phyloP scores from a whole-genome alignment of 306 rosid genomes.

The Cucumis sativus region DNA sequence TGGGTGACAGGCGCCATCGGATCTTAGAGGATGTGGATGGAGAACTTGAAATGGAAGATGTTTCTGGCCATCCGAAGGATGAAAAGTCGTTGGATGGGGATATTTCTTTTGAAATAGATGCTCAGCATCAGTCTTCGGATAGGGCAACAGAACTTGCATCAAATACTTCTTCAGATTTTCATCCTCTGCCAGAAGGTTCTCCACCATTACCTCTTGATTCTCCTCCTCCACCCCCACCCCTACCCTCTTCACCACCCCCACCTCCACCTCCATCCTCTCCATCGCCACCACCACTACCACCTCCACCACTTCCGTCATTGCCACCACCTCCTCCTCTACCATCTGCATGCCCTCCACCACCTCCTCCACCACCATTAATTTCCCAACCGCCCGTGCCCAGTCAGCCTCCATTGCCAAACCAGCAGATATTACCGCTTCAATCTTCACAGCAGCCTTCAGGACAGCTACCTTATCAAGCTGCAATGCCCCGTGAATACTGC shows the following conservation, averaged over 20 bases:
- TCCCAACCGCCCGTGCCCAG: conserved; percentile 49
- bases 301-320: conserved; percentile 25
- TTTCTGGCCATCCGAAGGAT: conserved; percentile 79
- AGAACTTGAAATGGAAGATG: conserved; percentile 99
- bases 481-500: conserved; percentile 45
- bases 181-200: conserved; percentile 60
- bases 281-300: conserved; percentile 28
- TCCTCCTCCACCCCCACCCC: conserved; percentile 85
- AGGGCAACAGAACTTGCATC: conserved; percentile 27
- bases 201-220: conserved; percentile 91
- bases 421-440: conserved; percentile 51
- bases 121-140: conserved; percentile 31
- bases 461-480: conserved; percentile 58
- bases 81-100: conserved; percentile 32
- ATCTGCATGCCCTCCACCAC: conserved; percentile 38
- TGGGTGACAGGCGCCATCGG: conserved; percentile 86
- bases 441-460: conserved; percentile 55
- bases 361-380: conserved; percentile 38
- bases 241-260: conserved; percentile 93
- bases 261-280: conserved; percentile 32
- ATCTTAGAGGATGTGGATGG: conserved; percentile 96
- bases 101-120: conserved; percentile 35
- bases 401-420: conserved; percentile 40
- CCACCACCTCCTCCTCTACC: conserved; percentile 64
- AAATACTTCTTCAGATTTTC: conserved; percentile 28